Percentiles rank a stretch among this genome's conserved stretches.
Conservation (phyloP, 768 basidiomycete genomes). For the Auriscalpium microsporum region DNA sequence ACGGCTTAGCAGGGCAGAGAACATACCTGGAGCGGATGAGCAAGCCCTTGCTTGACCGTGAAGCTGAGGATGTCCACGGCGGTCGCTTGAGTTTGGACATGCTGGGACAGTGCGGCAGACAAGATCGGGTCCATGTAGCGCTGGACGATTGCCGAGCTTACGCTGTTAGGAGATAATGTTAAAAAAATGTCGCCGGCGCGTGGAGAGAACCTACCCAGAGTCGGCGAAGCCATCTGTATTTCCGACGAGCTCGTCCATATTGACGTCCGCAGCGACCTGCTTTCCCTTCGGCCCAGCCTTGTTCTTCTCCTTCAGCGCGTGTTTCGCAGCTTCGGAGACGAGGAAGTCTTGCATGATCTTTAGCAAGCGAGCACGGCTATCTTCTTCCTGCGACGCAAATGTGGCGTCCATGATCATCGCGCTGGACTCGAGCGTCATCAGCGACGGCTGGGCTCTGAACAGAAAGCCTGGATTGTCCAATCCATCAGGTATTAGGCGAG, state of each 20-base stretch:
- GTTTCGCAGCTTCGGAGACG: slow-evolving; percentile 72
- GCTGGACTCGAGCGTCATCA: slow-evolving; percentile 80
- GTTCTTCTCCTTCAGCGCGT: slow-evolving; percentile 64
- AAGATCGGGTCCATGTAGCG: slow-evolving; percentile 82
- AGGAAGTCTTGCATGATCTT: slow-evolving; percentile 92
- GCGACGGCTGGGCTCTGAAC: slow-evolving; percentile 83
- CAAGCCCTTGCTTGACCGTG: slow-evolving; percentile 90
- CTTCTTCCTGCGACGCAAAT: slow-evolving; percentile 67
- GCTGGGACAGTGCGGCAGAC: slow-evolving; percentile 66
- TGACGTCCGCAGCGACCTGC: slow-evolving; percentile 40
- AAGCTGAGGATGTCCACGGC: slow-evolving; percentile 90
- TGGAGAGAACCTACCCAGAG: slow-evolving; percentile 51
- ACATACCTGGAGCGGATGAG: slow-evolving; percentile 83
- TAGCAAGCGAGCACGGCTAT: slow-evolving; percentile 63
- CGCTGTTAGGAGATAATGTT: slow-evolving; percentile 36
- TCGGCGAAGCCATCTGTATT: slow-evolving; percentile 95
- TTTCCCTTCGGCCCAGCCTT: slow-evolving; percentile 30
- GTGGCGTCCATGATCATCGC: slow-evolving; percentile 84
- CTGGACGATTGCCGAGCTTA: slow-evolving; percentile 91
- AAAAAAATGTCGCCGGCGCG: neutral
- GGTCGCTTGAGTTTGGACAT: slow-evolving; percentile 62
- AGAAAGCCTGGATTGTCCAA: slow-evolving; percentile 56
- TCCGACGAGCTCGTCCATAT: slow-evolving; percentile 92
- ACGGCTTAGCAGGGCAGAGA: too few species aligned
- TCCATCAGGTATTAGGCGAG: neutral